Conservation (phyloP, 371 early-diverging fungal genomes). For the Zychaea mexicana region DNA sequence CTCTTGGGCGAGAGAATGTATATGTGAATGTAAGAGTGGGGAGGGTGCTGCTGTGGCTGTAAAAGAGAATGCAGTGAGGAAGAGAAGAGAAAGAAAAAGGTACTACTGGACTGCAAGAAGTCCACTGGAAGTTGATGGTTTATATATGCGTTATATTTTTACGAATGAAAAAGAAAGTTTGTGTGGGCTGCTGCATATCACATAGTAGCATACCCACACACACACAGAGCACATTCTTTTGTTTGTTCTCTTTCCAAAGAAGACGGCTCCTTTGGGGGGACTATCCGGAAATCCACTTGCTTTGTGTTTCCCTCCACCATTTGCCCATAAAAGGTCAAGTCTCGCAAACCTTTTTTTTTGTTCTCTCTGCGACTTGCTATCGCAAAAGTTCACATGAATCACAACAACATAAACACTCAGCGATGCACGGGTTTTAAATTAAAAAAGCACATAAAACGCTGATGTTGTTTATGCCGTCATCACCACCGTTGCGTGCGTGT, state of each 20-base stretch:
- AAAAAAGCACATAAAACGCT: not conserved
- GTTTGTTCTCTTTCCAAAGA: not conserved
- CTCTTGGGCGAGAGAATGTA: not conserved
- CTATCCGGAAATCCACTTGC: not conserved
- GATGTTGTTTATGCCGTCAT: not conserved
- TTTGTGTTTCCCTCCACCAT: slow-evolving; percentile 2
- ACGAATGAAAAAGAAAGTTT: not conserved
- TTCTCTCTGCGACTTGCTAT: too few species aligned
- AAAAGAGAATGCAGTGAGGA: not conserved
- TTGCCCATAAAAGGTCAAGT: slow-evolving; percentile 13
- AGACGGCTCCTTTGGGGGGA: not conserved
- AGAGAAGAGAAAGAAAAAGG: too few species aligned
- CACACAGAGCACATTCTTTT: too few species aligned
- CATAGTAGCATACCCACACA: not conserved
- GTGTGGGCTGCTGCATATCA: too few species aligned
- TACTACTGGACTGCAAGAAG: too few species aligned
- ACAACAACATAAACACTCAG: not conserved
- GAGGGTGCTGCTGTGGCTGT: not conserved
- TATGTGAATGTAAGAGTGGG: slow-evolving; percentile 3
- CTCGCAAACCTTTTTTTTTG: slow-evolving; percentile 2
- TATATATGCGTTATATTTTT: too few species aligned
- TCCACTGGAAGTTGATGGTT: not conserved
- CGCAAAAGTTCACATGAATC: not conserved
- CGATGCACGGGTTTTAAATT: slow-evolving; percentile 2
- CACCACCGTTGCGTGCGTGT: not conserved